Conservation (phyloP, 208 protist genomes). For the Zelonia costaricensis region DNA sequence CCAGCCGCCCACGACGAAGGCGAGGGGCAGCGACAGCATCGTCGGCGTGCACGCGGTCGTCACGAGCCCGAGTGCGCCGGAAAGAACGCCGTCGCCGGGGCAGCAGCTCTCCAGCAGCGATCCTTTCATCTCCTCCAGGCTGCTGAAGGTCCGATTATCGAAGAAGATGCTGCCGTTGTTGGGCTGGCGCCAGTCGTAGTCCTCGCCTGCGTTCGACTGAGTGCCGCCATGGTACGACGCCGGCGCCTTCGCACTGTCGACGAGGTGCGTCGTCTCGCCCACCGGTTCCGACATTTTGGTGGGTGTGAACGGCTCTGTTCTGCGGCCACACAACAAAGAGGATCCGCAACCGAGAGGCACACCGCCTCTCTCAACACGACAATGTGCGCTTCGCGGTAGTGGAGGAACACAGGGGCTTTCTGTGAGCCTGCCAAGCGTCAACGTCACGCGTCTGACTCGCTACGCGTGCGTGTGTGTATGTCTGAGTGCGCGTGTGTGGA, state of each 20-base stretch:
- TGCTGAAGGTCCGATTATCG: conserved; percentile 72
- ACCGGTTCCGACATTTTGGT: conserved; percentile 16
- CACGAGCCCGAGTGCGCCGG: conserved; percentile 67
- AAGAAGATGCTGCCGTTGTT: conserved; percentile 56
- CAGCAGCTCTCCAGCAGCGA: conserved; percentile 74
- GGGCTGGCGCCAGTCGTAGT: conserved; percentile 38
- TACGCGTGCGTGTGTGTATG: no score
- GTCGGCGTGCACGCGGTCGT: conserved; percentile 68
- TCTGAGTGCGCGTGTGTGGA: no score
- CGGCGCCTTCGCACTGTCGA: conserved; percentile 14
- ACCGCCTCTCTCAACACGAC: no score
- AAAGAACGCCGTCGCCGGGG: conserved; percentile 66
- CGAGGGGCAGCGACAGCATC: conserved; percentile 77
- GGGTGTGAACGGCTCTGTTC: no score
- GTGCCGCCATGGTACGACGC: conserved; percentile 9
- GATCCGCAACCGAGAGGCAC: no score
- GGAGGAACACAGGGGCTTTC: no score
- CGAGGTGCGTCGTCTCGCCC: conserved; percentile 10
- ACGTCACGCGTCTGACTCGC: no score
- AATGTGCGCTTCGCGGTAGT: no score
- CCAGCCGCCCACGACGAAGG: conserved; percentile 64
- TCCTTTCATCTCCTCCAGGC: conserved; percentile 72
- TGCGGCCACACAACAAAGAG: no score
- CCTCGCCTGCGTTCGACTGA: conserved; percentile 5
- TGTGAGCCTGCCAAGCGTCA: no score